Base-by-base conservation (phyloP, 768 basidiomycete genomes). In the Suillus americanus region DNA sequence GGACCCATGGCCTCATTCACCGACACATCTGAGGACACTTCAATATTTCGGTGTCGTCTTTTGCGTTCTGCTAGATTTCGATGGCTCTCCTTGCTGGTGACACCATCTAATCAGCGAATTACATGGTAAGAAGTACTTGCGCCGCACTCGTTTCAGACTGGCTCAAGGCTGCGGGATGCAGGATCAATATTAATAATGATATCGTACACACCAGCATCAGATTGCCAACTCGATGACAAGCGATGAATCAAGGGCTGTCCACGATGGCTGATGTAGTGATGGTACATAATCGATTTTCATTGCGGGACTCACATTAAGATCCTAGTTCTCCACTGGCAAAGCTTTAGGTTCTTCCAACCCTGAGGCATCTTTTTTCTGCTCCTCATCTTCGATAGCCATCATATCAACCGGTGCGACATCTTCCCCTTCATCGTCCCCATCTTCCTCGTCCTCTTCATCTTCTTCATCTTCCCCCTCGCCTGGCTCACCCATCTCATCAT, bases 331-430 rank as follows among this genome's bases (percentile, higher is more conserved):
- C 1, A 33, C 53, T 54, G 30, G 53, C 20, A 54, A n/a, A 54
- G 12, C 20, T 20, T 1, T n/a, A n/a, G 33, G 53, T 35, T 54
- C 53, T 54, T n/a, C 53, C 20, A 54, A n/a, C 30, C 12, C 10
- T 33, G 68, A 66, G 0, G 73, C 73, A 70, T 85, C 84, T 62
- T 60, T 73, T 64, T 62, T 70, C 41, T 81, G 50, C 64, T 83
- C 83, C 50, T 82, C 78, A n/a, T 79, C 70, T 64, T 86, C 84
- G 10, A 83, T 64, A 5, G 77, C 77, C 68, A 82, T 78, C 45
- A 74, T 64, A 65, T 88, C 80, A 69, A 79, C 75, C 55, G 74
- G 62, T 60, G 81, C 79, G 65, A 81, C 79, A 35, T 75, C 69
- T 35, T 73, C 80, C n/a, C 78, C 77, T 3, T 78, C 77, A n/a